Percentiles rank a stretch among this genome's conserved stretches.
Conservation (phyloP, 768 basidiomycete genomes). For the Termitomyces sp. region DNA sequence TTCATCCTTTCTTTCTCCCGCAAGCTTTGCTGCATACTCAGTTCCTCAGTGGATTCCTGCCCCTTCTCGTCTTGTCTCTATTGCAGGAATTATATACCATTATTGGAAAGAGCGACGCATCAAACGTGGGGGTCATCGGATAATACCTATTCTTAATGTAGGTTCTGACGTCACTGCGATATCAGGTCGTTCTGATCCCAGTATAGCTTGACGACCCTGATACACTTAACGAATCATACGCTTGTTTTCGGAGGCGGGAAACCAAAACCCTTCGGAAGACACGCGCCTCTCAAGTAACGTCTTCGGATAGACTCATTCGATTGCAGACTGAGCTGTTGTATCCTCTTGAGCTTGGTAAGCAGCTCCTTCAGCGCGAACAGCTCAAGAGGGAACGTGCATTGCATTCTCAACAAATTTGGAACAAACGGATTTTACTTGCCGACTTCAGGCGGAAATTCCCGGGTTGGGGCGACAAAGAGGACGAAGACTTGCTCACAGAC, state of each 20-base stretch:
- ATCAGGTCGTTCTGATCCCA: background rate
- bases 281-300: slow-evolving; percentile 82
- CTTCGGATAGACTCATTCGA: slow-evolving; percentile 84
- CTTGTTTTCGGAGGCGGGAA: slow-evolving; percentile 95
- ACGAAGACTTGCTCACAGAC: background rate
- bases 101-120: slow-evolving; percentile 87
- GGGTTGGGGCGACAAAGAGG: background rate
- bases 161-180: slow-evolving; percentile 17
- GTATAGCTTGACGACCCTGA: background rate
- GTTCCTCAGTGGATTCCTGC: slow-evolving; percentile 66
- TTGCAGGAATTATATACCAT: slow-evolving; percentile 72
- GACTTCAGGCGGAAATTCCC: background rate
- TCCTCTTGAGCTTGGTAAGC: slow-evolving; percentile 66
- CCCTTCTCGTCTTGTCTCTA: slow-evolving; percentile 53
- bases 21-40: slow-evolving; percentile 62
- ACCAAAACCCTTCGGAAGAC: slow-evolving; percentile 93
- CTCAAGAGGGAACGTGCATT: slow-evolving; percentile 41
- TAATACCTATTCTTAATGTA: slow-evolving; percentile 87
- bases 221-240: slow-evolving; percentile 71
- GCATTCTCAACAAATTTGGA: background rate
- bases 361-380: slow-evolving; percentile 65
- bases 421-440: background rate
- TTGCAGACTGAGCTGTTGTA: slow-evolving; percentile 70
- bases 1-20: slow-evolving; percentile 47
- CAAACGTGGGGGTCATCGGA: slow-evolving; percentile 73